Conservation (phyloP, 257 asterid genomes). For the Solanum etuberosum region DNA sequence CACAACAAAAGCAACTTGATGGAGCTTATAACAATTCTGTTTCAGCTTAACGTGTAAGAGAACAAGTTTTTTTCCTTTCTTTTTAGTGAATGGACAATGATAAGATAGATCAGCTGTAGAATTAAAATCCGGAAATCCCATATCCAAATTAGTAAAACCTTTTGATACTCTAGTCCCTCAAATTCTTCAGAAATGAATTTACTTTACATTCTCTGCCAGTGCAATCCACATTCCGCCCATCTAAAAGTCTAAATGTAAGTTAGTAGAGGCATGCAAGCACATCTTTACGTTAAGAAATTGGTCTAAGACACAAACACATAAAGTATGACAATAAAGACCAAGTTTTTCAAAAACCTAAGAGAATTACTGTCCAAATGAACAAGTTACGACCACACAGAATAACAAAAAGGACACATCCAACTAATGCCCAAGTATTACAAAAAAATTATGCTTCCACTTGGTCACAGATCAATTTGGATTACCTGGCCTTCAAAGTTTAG, state of each 20-base stretch:
- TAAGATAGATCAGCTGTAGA: not conserved
- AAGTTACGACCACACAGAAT: not conserved
- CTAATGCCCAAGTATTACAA: not conserved
- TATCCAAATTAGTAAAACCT: not conserved
- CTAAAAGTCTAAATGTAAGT: not conserved
- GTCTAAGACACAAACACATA: not conserved
- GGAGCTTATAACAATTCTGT: not conserved
- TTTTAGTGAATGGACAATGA: not conserved
- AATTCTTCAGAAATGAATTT: not conserved
- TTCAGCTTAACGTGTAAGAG: not conserved
- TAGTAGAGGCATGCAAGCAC: not conserved
- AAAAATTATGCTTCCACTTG: not conserved
- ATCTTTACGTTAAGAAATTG: not conserved
- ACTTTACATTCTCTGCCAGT: not conserved
- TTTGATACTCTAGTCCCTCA: not conserved
- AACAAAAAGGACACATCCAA: not conserved
- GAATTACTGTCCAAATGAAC: not conserved
- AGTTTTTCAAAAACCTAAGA: not conserved
- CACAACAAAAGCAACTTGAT: not conserved
- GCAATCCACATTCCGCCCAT: not conserved
- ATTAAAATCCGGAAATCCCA: not conserved
- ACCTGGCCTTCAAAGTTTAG: constrained; percentile 52
- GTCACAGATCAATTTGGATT: not conserved
- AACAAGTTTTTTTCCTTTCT: not conserved
- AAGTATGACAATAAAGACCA: not conserved